Evolutionary conservation across 331 rosid species (phyloP).

Genomic region (Quercus lobata): DNA sequence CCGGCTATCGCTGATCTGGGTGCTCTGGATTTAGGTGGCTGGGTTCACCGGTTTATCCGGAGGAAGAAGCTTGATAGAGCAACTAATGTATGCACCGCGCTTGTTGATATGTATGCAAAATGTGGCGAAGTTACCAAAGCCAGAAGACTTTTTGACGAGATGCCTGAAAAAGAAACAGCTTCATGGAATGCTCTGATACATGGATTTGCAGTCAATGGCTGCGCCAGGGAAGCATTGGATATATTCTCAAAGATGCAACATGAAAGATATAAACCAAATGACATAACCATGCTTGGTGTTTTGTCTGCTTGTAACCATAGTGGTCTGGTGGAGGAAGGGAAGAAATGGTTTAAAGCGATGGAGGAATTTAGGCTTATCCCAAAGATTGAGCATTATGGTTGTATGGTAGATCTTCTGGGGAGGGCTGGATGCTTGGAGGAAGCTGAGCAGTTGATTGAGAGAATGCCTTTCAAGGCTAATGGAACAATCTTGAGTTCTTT

Average conservation of each 20-base stretch:
- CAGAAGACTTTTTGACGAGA: constrained; percentile 37
- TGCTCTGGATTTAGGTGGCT: constrained; percentile 52
- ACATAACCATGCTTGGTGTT: constrained; percentile 48
- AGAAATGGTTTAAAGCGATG: constrained; percentile 49
- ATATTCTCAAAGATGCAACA: constrained; percentile 40
- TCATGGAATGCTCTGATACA: constrained; percentile 77
- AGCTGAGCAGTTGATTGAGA: constrained; percentile 52
- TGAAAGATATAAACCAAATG: constrained; percentile 37
- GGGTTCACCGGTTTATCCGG: constrained; percentile 47
- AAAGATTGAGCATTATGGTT: constrained; percentile 69
- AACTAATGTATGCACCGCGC: constrained; percentile 44
- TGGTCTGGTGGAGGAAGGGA: constrained; percentile 76
- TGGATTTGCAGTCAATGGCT: constrained; percentile 68
- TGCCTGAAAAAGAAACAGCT: constrained; percentile 41
- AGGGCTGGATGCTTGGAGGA: constrained; percentile 67
- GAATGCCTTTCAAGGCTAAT: constrained; percentile 62
- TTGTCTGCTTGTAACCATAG: constrained; percentile 64
- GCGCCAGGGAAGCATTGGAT: constrained; percentile 55
- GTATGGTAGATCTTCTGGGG: constrained; percentile 73
- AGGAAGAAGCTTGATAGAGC: constrained; percentile 44
- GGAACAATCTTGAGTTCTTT: constrained; percentile 63
- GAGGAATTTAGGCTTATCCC: constrained; percentile 45
- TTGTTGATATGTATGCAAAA: constrained; percentile 72
- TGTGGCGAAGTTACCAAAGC: constrained; percentile 62
- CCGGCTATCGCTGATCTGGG: constrained; percentile 71